Percentiles rank a stretch among this genome's conserved stretches.
phyloP scores from a whole-genome alignment of 1,284 basidiomycete species.

The Marasmius fiardii region DNA sequence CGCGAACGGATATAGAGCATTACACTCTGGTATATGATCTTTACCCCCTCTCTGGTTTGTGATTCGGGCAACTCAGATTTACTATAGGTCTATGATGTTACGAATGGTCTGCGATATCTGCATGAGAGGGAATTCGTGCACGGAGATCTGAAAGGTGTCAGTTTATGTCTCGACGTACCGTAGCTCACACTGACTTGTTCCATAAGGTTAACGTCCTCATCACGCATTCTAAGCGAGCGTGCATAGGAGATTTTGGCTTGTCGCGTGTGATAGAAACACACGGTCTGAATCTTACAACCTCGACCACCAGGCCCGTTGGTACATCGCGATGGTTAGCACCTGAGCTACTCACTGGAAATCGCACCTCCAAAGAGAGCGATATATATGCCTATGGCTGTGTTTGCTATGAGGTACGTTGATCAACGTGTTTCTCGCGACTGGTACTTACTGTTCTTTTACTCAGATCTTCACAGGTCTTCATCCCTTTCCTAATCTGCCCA shows the following conservation, averaged over 20 bases:
- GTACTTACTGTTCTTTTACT: too few species aligned
- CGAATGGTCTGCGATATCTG: background rate
- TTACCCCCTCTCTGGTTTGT: too few species aligned
- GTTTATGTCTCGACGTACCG: background rate
- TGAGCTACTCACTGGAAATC: background rate
- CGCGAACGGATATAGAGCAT: background rate
- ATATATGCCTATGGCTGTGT: background rate
- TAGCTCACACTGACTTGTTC: too few species aligned
- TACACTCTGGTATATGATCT: background rate
- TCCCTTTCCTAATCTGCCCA: background rate
- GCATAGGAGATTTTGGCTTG: background rate
- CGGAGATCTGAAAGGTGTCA: background rate
- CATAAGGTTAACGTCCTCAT: background rate
- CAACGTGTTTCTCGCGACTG: too few species aligned
- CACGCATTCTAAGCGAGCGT: background rate
- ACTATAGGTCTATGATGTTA: background rate
- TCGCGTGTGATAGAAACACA: background rate
- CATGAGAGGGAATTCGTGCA: background rate
- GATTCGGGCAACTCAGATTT: too few species aligned
- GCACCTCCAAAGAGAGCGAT: background rate
- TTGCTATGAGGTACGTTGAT: background rate
- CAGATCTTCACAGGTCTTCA: background rate
- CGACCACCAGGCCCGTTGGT: background rate
- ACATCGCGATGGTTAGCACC: conserved; percentile 1
- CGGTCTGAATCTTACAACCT: background rate